Evolutionary conservation across 2,329 filamentous ascomycete species (phyloP), one percentile per base, ranked within the genome.

Genomic region (Claviceps humidiphila): DNA sequence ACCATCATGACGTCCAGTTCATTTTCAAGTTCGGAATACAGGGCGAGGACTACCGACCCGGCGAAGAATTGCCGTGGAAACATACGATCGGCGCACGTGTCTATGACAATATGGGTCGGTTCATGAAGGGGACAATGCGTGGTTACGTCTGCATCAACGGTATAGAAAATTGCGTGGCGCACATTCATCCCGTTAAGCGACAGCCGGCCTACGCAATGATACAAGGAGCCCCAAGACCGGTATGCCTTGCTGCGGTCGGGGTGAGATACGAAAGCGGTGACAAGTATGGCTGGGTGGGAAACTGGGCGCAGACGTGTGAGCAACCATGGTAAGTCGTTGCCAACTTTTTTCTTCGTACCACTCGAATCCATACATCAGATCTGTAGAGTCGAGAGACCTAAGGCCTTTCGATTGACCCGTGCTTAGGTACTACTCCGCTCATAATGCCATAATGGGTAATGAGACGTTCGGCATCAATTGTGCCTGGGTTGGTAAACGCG

Each of bases 391-490:
- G 24, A 22, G 24, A 22, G 13, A 11, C 41, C 20, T 20, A 20
- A 20, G 20, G 20, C 20, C 11, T 9, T 8, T 14, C 6, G 5
- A 30, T 22, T 26, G 26, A 26, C n/a, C 24, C 42, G 42, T 16
- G 22, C 13, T n/a, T 8, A 53, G 52, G 52, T 51, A 51, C 44
- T 53, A 51, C 30, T 53, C 52, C 6, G 52, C 47, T 26, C 40
- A 51, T 43, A 49, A 51, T 20, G 52, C 44, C 5, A 26, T 51
- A 20, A 1, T 5, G 6, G 1, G 13, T 3, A 53, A 53, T 16
- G 43, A 30, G 11, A 37, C 52, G 3, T 6, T 47, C 17, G 51
- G 48, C 14, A 44, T 53, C 22, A 9, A 42, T 48, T 53, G 52
- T 30, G 48, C 39, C 20, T 53, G 52, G 52, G 16, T 53, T 22